Percentiles rank a stretch among this genome's conserved stretches.
Evolutionary conservation across 1,284 basidiomycete genomes (phyloP).

Genomic region (Fistulinella cinereoalba): DNA sequence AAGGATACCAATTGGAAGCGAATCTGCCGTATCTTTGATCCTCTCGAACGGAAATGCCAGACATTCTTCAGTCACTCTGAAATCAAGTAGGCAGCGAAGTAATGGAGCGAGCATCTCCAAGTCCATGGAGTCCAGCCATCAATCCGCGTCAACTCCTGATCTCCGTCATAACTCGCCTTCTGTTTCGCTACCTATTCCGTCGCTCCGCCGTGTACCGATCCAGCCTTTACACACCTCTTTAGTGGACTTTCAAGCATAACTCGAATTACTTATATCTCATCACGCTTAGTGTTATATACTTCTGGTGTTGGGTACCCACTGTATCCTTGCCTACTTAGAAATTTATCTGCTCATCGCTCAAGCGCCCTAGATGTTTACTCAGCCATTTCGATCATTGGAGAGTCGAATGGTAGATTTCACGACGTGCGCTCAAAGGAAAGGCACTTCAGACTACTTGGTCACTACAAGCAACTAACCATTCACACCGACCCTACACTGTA

Average conservation of each 20-base stretch:
- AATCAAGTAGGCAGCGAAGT: conserved; percentile 13
- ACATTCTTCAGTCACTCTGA: conserved; percentile 22
- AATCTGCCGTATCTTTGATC: conserved; percentile 11
- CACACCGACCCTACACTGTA: conserved; percentile 6
- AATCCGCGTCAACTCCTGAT: conserved; percentile 30
- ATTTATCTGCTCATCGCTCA: too few species aligned
- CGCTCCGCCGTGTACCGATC: too few species aligned
- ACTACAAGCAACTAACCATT: conserved; percentile 15
- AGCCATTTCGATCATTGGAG: too few species aligned
- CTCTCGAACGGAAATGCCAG: conserved; percentile 26
- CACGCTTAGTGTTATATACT: conserved; percentile 11
- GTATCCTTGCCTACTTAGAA: too few species aligned
- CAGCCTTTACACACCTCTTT: conserved; percentile 12
- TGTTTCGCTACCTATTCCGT: too few species aligned
- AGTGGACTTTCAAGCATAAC: conserved; percentile 19
- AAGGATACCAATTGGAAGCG: conserved; percentile 12
- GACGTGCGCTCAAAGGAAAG: too few species aligned
- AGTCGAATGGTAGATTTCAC: too few species aligned
- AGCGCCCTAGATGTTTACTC: too few species aligned
- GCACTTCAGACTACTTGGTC: conserved; percentile 1
- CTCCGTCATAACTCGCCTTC: too few species aligned
- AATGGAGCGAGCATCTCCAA: conserved; percentile 7
- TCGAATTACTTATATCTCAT: conserved; percentile 17
- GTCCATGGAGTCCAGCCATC: conserved; percentile 5
- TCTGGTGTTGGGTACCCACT: conserved; percentile 16